These are phyloP conservation scores for Neofusicoccum parvum DNA, from an alignment of 2,329 filamentous ascomycete genomes.

Conservation along the genomic window DNA sequence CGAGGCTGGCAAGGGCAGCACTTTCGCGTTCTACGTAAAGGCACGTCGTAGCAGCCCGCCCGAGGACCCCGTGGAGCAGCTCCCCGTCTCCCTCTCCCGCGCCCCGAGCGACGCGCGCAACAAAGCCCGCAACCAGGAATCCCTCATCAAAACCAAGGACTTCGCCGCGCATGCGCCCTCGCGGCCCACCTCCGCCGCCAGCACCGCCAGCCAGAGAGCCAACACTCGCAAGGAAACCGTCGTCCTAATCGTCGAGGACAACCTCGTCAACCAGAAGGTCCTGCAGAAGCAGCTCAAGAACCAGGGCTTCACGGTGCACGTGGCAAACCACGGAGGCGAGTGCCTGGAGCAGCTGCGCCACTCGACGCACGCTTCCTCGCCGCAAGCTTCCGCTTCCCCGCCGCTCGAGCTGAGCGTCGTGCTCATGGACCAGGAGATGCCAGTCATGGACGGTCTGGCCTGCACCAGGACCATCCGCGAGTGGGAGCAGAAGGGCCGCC, in stretches of 20 bases:
- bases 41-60: constrained; percentile 58
- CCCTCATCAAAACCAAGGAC: constrained; percentile 35
- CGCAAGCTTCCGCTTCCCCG: not conserved
- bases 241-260: constrained; percentile 47
- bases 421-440: constrained; percentile 43
- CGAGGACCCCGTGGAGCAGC: constrained; percentile 32
- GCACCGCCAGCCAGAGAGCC: constrained; percentile 15
- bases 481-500: constrained; percentile 37
- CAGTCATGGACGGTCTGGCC: constrained; percentile 44
- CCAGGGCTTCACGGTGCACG: constrained; percentile 47
- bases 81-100: constrained; percentile 31
- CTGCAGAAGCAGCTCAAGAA: constrained; percentile 54
- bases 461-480: constrained; percentile 42
- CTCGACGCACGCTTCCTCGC: constrained; percentile 45
- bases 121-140: constrained; percentile 25
- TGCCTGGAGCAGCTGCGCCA: constrained; percentile 46
- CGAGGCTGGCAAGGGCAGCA: constrained; percentile 68
- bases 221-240: constrained; percentile 26
- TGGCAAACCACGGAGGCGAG: constrained; percentile 55
- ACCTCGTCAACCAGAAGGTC: constrained; percentile 48
- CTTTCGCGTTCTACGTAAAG: constrained; percentile 76
- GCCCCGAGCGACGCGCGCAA: constrained; percentile 37
- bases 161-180: constrained; percentile 29
- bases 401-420: constrained; percentile 16
- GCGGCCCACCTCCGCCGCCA: constrained; percentile 13